Conservation (phyloP, 2,329 filamentous ascomycete species). For the Scopulariopsis brevicaulis region DNA sequence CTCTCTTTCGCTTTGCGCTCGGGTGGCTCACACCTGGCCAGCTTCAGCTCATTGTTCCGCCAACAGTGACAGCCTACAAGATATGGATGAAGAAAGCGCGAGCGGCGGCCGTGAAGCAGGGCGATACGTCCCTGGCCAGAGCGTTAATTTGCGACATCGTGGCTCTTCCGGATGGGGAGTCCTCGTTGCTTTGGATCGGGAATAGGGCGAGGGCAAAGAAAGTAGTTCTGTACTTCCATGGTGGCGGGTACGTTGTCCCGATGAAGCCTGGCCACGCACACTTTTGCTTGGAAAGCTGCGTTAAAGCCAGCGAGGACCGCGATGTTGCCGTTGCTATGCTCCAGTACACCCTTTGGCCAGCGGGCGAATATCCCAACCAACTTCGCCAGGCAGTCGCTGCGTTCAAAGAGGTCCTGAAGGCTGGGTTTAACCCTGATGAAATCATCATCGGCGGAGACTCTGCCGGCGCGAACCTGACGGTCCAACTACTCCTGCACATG, state of each 20-base stretch:
- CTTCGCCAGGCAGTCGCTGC: constrained; percentile 19
- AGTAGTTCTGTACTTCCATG: constrained; percentile 17
- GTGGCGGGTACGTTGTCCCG: constrained; percentile 15
- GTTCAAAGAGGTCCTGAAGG: constrained; percentile 15
- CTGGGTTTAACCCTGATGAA: constrained; percentile 16
- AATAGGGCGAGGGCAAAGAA: constrained; percentile 14
- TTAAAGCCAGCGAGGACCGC: constrained; percentile 9
- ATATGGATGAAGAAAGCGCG: too few species aligned
- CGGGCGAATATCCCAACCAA: constrained; percentile 17
- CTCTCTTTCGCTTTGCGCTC: too few species aligned
- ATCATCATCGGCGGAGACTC: constrained; percentile 24
- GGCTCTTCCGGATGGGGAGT: constrained; percentile 4
- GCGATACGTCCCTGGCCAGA: not conserved
- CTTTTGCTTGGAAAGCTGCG: constrained; percentile 15
- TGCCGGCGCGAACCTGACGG: constrained; percentile 21
- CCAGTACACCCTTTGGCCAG: constrained; percentile 21
- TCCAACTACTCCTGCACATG: constrained; percentile 19
- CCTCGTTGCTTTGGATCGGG: constrained; percentile 16
- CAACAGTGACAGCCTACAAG: too few species aligned
- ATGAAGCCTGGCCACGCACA: constrained; percentile 12
- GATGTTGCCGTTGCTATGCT: constrained; percentile 20
- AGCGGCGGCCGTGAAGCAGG: too few species aligned
- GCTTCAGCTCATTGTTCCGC: too few species aligned
- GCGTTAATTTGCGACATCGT: constrained; percentile 8
- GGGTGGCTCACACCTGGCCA: too few species aligned